phyloP scores from a whole-genome alignment of 352 stramenopile genomes.

The Achlya hypogyna region DNA sequence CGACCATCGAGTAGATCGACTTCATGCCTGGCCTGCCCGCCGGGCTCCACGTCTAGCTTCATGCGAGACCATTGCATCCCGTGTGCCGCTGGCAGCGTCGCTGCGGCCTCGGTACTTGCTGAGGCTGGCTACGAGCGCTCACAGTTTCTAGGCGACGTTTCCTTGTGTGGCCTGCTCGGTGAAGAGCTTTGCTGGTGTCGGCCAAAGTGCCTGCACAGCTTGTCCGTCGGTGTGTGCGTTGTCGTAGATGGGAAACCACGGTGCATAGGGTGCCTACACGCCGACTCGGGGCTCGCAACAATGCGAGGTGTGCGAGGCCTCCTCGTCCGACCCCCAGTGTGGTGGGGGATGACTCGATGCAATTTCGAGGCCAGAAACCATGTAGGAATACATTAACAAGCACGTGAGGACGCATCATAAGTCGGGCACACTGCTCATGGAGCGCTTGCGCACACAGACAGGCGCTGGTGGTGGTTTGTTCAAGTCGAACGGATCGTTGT shows the following conservation, averaged over 20 bases:
- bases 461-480: not conserved
- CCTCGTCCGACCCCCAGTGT: not conserved
- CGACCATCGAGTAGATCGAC: not conserved
- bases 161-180: not conserved
- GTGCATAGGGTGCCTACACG: not conserved
- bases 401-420: not conserved
- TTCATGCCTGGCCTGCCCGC: not conserved
- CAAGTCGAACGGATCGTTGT: not conserved
- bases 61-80: constrained; percentile 17
- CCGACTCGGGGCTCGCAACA: not conserved
- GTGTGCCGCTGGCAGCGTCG: not conserved
- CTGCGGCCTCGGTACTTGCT: not conserved
- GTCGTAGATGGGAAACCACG: not conserved
- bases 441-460: not conserved
- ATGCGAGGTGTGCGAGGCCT: not conserved
- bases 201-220: not conserved
- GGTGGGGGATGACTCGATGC: too few relatives aligned
- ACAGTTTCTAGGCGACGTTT: constrained; percentile 1
- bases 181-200: not conserved
- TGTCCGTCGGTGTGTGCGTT: not conserved
- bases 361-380: too few relatives aligned
- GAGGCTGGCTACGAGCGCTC: not conserved
- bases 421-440: not conserved
- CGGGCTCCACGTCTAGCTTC: constrained; percentile 12
- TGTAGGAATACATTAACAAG: too few relatives aligned